These are phyloP conservation scores for Phylloporus sp. DNA, from an alignment of 768 basidiomycete species.

Conservation along the genomic window DNA sequence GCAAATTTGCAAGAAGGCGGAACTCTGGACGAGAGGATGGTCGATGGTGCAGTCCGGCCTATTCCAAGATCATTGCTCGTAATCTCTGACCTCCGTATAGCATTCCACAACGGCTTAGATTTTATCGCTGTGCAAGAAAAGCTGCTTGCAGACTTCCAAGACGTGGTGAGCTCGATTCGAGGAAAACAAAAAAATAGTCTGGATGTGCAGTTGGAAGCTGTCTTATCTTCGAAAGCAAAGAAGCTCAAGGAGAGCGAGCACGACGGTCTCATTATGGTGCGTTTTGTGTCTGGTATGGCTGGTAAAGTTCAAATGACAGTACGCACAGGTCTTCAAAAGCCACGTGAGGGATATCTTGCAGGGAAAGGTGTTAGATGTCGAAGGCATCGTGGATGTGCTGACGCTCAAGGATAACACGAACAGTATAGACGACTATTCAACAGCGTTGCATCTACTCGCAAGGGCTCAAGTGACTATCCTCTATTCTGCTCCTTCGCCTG, in stretches of 20 bases:
- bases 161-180: conserved; percentile 45
- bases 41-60: conserved; percentile 48
- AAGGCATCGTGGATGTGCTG: conserved; percentile 79
- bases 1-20: conserved; percentile 51
- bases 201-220: conserved; percentile 65
- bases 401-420: conserved; percentile 77
- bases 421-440: conserved; percentile 60
- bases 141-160: conserved; percentile 59
- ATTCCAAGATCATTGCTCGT: background rate
- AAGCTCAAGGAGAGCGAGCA: conserved; percentile 37
- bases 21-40: conserved; percentile 43
- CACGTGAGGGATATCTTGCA: conserved; percentile 66
- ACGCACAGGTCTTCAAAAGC: conserved; percentile 61
- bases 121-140: conserved; percentile 80
- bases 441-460: conserved; percentile 63
- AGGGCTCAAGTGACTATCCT: conserved; percentile 42
- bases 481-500: background rate
- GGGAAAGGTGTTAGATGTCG: conserved; percentile 68
- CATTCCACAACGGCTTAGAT: conserved; percentile 83
- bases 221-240: conserved; percentile 52
- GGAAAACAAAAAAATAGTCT: conserved; percentile 55
- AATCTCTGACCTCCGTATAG: conserved; percentile 37
- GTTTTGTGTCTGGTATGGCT: background rate
- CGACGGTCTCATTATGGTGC: conserved; percentile 45
- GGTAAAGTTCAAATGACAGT: background rate